Evolutionary conservation across 2,329 filamentous ascomycete species (phyloP), one percentile per base, ranked within the genome.

Genomic region (Ampelomyces quisqualis): DNA sequence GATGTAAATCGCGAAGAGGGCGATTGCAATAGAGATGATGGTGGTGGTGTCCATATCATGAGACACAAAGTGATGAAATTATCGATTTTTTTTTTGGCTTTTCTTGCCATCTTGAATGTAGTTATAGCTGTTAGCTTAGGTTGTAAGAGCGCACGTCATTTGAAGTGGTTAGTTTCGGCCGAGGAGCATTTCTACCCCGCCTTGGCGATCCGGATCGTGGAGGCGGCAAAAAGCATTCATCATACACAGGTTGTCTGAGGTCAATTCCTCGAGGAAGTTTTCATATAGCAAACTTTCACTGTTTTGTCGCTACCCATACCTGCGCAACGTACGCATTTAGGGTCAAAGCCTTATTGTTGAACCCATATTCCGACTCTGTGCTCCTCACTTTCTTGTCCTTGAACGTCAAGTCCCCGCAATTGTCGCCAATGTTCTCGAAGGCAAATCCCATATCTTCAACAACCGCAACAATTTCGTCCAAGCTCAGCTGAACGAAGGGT

Each of bases 321-420:
- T 81, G 77, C 17, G 76, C 77, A 37, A 71, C 64, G 45, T 80
- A 81, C 2, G 74, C 75, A 58, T 78, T 79, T 43, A 67, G 73
- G 0, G 70, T 76, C 57, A 81, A 52, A 0, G 76, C 75, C 38
- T 57, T 70, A 11, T 68, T 67, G 51, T 81, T 73, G 42, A 77
- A 78, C 1, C 73, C 74, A 55, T 81, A 81, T 10, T 73, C 68
- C 0, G 77, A 76, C 41, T 76, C 68, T 43, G 70, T 72, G 4
- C 74, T 70, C 36, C 75, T 62, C 0, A 77, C 68, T 26, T 63
- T 62, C 38, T 49, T 62, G 0, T 57, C 69, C 1, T 64, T 56
- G n/a, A 78, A 66, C 0, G 73, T 77, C 21, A 70, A 33, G 2
- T 55, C 57, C 0, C 76, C 77, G 39, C 70, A 77, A 1, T 49